Conservation (phyloP, 2,329 filamentous ascomycete genomes). For the Alternaria solani region DNA sequence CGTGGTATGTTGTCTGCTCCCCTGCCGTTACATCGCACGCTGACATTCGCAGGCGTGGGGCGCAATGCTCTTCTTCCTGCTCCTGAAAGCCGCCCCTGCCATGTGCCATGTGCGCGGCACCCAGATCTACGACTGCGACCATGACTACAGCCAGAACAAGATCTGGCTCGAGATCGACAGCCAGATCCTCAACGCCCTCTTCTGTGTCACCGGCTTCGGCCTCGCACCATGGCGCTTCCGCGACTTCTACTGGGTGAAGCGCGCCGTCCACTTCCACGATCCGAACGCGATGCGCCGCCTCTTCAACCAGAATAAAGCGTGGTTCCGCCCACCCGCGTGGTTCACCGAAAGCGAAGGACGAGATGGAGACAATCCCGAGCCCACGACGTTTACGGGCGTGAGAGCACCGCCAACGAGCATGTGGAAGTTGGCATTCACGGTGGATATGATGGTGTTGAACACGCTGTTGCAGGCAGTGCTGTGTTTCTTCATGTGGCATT, state of each 20-base stretch:
- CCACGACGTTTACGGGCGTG: not conserved
- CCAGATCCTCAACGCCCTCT: slow-evolving; percentile 85
- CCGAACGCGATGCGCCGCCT: slow-evolving; percentile 65
- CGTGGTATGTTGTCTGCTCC: slow-evolving; percentile 51
- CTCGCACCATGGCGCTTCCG: slow-evolving; percentile 85
- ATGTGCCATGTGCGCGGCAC: slow-evolving; percentile 65
- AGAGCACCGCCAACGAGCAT: slow-evolving; percentile 63
- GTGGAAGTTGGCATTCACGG: slow-evolving; percentile 80
- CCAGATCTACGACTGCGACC: slow-evolving; percentile 66
- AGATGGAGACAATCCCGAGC: not conserved
- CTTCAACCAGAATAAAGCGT: slow-evolving; percentile 75
- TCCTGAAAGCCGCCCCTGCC: slow-evolving; percentile 76
- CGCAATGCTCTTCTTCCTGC: slow-evolving; percentile 85
- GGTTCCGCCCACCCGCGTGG: slow-evolving; percentile 76
- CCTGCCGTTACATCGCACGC: not conserved
- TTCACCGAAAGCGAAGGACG: slow-evolving; percentile 65
- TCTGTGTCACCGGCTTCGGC: slow-evolving; percentile 87
- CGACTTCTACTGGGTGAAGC: slow-evolving; percentile 76
- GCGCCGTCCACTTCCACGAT: slow-evolving; percentile 60
- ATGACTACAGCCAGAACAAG: slow-evolving; percentile 75
- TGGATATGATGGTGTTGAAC: slow-evolving; percentile 81
- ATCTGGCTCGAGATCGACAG: slow-evolving; percentile 84
- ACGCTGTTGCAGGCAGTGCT: slow-evolving; percentile 78
- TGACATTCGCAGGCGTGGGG: slow-evolving; percentile 70
- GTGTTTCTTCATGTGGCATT: slow-evolving; percentile 82